Conservation (phyloP, 495 filamentous ascomycete species). For the Halenospora varia region DNA sequence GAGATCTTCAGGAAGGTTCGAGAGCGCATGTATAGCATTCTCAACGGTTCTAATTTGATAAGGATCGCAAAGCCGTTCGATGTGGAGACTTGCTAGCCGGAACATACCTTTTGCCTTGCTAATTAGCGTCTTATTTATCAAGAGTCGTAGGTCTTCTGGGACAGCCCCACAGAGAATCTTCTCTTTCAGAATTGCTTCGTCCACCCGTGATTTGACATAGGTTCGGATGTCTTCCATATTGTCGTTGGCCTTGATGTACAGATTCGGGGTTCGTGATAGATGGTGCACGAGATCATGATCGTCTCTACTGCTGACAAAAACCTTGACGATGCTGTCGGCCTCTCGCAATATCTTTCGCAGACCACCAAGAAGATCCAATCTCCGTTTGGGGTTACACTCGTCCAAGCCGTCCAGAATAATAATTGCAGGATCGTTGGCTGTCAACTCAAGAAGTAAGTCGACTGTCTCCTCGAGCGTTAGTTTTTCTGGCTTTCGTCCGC, state of each 20-base stretch:
- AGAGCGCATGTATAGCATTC: slow-evolving; percentile 1
- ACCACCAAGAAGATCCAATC: slow-evolving; percentile 30
- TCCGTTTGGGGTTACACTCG: slow-evolving; percentile 33
- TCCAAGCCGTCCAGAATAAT: slow-evolving; percentile 46
- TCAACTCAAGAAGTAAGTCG: slow-evolving; percentile 1
- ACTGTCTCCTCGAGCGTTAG: slow-evolving; percentile 1
- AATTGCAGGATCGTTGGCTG: slow-evolving; percentile 22
- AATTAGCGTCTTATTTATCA: slow-evolving; percentile 1
- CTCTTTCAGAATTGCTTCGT: slow-evolving; percentile 4
- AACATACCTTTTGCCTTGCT: slow-evolving; percentile 25
- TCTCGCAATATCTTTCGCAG: slow-evolving; percentile 27
- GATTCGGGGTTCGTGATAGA: slow-evolving; percentile 25
- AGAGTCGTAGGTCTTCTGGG: neutral
- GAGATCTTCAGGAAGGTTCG: slow-evolving; percentile 8
- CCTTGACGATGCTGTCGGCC: slow-evolving; percentile 30
- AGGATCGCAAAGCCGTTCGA: slow-evolving; percentile 15
- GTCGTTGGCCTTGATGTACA: slow-evolving; percentile 27
- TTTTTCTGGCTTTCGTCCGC: neutral
- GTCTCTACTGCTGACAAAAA: slow-evolving; percentile 36
- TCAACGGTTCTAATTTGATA: neutral
- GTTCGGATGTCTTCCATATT: slow-evolving; percentile 30
- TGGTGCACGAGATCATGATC: slow-evolving; percentile 31
- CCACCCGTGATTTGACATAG: slow-evolving; percentile 25
- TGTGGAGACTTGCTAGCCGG: slow-evolving; percentile 31
- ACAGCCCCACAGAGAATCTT: slow-evolving; percentile 4